Evolutionary conservation across 106 monocot genomes (phyloP).

Genomic region (Iris macrosiphon): DNA sequence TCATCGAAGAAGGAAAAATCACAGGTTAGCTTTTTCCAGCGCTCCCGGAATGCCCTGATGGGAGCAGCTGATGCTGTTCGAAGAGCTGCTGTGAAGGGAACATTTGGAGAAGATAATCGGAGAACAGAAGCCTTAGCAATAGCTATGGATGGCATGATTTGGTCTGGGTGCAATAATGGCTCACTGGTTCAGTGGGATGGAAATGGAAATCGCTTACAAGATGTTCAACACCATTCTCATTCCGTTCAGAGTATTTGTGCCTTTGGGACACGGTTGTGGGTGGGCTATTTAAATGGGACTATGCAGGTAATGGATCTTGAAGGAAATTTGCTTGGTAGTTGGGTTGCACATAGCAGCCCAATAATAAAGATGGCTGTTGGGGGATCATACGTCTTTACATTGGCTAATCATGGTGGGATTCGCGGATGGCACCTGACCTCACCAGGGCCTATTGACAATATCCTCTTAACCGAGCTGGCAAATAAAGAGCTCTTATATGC

Average conservation of each 20-base stretch:
- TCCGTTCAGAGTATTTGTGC: constrained; percentile 45
- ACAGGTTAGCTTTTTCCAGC: constrained; percentile 54
- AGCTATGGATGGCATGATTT: constrained; percentile 53
- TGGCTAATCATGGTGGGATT: constrained; percentile 64
- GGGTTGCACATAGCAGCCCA: constrained; percentile 58
- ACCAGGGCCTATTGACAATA: constrained; percentile 38
- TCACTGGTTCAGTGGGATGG: constrained; percentile 56
- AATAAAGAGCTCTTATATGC: constrained; percentile 20
- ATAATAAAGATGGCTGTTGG: constrained; percentile 46
- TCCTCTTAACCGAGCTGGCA: constrained; percentile 25
- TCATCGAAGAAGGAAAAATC: constrained; percentile 48
- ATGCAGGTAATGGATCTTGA: constrained; percentile 54
- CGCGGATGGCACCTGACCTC: constrained; percentile 48
- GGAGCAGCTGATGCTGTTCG: constrained; percentile 70
- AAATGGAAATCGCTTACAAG: constrained; percentile 42
- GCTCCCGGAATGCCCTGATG: constrained; percentile 55
- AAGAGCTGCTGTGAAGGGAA: constrained; percentile 47
- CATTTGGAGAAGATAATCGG: constrained; percentile 47
- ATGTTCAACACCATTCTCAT: constrained; percentile 34
- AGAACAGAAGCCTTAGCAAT: constrained; percentile 45
- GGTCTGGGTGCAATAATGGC: constrained; percentile 54
- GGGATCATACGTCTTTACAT: constrained; percentile 39
- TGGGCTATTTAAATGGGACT: constrained; percentile 43
- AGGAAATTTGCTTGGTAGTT: constrained; percentile 38
- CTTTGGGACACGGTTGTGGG: constrained; percentile 47